A percentile compares a stretch with the other conserved stretches of the same genome.
These are phyloP conservation scores for Fusarium oxysporum DNA, from an alignment of 2,329 filamentous ascomycete species.

Conservation along the genomic window DNA sequence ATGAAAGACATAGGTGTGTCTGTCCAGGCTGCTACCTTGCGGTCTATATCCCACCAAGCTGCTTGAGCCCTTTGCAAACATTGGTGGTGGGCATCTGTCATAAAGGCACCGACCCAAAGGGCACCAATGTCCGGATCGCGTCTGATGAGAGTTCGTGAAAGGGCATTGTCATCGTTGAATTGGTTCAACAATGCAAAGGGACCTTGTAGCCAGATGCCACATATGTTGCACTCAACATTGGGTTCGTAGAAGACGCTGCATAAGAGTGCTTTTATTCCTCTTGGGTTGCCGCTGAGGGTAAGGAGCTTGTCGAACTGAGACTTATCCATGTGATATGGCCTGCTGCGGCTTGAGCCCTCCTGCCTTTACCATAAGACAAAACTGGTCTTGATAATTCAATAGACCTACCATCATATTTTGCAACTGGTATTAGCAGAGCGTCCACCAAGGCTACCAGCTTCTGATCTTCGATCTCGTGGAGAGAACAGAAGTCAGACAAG, in stretches of 20 bases:
- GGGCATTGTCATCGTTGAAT: background rate
- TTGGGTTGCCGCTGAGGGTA: background rate
- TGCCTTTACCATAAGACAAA: no score
- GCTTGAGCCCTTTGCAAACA: background rate
- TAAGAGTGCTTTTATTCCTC: background rate
- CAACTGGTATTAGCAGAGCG: background rate
- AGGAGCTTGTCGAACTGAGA: background rate
- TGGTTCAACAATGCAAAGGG: background rate
- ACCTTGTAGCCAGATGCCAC: background rate
- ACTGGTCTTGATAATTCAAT: background rate
- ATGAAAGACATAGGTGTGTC: background rate
- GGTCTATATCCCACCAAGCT: background rate
- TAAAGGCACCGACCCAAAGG: background rate
- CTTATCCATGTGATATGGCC: background rate
- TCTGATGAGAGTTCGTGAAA: background rate
- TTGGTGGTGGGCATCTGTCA: background rate
- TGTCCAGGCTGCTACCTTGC: background rate
- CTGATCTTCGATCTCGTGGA: accelerated
- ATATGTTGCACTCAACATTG: background rate
- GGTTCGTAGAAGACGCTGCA: background rate
- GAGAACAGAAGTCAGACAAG: background rate
- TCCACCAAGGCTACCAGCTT: background rate
- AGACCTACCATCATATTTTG: background rate
- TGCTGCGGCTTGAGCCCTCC: background rate
- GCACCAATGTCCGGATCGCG: background rate